Evolutionary conservation across 192 early-diverging fungal species (phyloP), one percentile per base, ranked within the genome.

Genomic region (Backusella westeae): DNA sequence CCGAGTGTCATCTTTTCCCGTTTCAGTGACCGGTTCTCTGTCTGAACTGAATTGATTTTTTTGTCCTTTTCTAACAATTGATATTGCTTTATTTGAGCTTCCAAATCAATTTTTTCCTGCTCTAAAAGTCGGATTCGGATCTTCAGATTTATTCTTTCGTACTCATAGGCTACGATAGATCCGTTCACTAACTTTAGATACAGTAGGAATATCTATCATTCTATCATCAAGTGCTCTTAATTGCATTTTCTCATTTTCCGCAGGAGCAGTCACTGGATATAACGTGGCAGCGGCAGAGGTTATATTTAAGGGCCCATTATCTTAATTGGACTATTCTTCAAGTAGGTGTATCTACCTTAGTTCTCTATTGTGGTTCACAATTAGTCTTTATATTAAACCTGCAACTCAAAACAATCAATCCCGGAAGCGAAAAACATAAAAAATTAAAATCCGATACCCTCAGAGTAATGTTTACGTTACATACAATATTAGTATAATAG

Each of bases 241-340:
- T 26, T 75, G 75, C 32, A 52, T 69, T 21, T 72, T 56, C 19
- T 72, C 69, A 34, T 6, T 80, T 8, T 23, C 67, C 23, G 69
- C 78, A 39, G 78, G 78, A 10, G 56, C 69, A 15, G 10, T 72
- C 3, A 44, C 69, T 10, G 46, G 23, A 1, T 42, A 38, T 7
- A 71, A 80, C 8, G 8, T 75, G 9, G 21, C 12, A 19, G 1
- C 67, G n/a, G 69, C 78, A 23, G 56, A 41, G 1, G 21, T 68
- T 21, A 75, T 75, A 35, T 72, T 72, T 59, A 5, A 26, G 35
- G 41, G 19, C 75, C 2, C 42, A 75, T 6, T 80, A 80, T 53
- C 35, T 74, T 1, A 49, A 72, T 46, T 80, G 74, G 78, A 75
- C 75, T 35, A 17, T 75, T 52, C 74, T 75, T 52, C 39, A 36